A percentile compares a stretch with the other conserved stretches of the same genome.
Evolutionary conservation across 176 grass and related monocot species (phyloP).

Genomic region (Avena atlantica): DNA sequence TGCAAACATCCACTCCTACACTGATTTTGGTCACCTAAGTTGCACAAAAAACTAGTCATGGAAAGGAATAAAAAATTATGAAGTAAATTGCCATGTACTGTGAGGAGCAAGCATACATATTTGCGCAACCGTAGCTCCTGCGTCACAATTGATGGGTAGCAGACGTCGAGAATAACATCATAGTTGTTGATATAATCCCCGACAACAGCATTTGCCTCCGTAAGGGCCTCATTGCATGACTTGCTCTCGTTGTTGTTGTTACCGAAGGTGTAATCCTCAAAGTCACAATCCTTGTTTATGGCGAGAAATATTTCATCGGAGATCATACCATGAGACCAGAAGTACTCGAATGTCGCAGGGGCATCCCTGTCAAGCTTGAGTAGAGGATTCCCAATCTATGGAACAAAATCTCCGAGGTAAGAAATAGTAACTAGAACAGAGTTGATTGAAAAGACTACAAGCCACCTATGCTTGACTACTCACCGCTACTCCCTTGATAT

Average conservation of each 20-base stretch:
- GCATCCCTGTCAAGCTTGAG: constrained; percentile 90
- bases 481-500: constrained; percentile 95
- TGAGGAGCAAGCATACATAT: constrained; percentile 71
- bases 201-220: constrained; percentile 65
- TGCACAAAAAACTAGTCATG: constrained; percentile 24
- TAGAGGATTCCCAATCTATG: constrained; percentile 91
- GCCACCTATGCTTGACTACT: constrained; percentile 34
- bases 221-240: constrained; percentile 80
- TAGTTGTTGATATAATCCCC: constrained; percentile 90
- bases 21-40: constrained; percentile 85
- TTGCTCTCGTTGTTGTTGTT: constrained; percentile 73
- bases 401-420: constrained; percentile 32
- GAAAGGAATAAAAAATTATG: constrained; percentile 3
- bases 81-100: not conserved
- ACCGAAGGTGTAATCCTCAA: constrained; percentile 87
- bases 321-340: constrained; percentile 99
- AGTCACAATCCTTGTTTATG: constrained; percentile 78
- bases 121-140: constrained; percentile 87
- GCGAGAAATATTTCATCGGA: constrained; percentile 89
- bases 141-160: constrained; percentile 90
- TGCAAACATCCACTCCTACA: constrained; percentile 87
- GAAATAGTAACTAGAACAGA: not conserved
- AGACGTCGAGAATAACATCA: constrained; percentile 93
- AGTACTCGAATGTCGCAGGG: constrained; percentile 90
- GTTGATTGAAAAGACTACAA: not conserved